phyloP scores from a whole-genome alignment of 2,329 filamentous ascomycete genomes.

The Chaetomiaceae sp. region DNA sequence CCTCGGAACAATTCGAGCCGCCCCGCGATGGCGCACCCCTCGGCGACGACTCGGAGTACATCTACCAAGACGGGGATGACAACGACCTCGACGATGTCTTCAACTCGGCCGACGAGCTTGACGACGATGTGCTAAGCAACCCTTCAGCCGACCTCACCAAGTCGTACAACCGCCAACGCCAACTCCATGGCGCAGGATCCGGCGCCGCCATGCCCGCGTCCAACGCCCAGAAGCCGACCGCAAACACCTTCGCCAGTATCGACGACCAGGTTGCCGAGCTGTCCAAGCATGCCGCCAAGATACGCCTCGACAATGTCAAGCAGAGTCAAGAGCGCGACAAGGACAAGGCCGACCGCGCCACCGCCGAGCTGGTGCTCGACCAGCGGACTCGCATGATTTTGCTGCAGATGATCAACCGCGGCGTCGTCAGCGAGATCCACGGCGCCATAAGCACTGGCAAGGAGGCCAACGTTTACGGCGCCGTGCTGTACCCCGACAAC shows the following conservation, averaged over 20 bases:
- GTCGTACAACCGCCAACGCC: constrained; percentile 80
- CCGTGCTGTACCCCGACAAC: constrained; percentile 59
- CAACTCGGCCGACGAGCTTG: constrained; percentile 41
- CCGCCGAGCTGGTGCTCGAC: constrained; percentile 90
- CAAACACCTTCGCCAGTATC: constrained; percentile 73
- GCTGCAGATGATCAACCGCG: constrained; percentile 90
- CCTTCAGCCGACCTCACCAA: constrained; percentile 71
- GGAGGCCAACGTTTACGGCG: constrained; percentile 97
- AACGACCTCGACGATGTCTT: constrained; percentile 41
- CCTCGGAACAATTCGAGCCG: no score
- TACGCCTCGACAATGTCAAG: constrained; percentile 68
- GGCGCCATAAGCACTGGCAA: constrained; percentile 96
- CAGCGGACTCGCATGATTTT: constrained; percentile 92
- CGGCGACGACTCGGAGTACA: constrained; percentile 32
- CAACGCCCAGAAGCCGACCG: constrained; percentile 72
- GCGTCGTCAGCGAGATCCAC: constrained; percentile 84
- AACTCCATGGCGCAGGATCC: constrained; percentile 49
- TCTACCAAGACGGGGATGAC: constrained; percentile 35
- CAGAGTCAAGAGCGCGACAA: constrained; percentile 55
- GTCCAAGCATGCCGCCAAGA: constrained; percentile 78
- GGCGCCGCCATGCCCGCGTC: constrained; percentile 57
- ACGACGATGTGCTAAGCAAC: constrained; percentile 58
- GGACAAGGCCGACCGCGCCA: constrained; percentile 90
- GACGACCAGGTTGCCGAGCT: constrained; percentile 88
- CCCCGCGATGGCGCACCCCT: constrained; percentile 28